Conservation (phyloP, 805 yeast species). For the Saccharomycopsis lassenensis region DNA sequence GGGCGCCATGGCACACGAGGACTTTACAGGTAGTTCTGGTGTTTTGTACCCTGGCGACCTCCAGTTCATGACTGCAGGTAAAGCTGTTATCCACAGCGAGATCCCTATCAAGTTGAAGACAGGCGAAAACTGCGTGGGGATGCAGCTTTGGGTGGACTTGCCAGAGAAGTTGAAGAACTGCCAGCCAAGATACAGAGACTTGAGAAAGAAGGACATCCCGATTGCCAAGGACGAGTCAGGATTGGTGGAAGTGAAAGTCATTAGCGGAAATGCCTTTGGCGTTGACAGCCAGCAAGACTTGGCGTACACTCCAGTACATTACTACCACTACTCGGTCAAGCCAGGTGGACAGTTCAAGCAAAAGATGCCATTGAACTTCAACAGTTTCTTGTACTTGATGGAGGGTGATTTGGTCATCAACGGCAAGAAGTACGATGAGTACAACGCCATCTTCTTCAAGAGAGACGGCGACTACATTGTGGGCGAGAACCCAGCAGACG, state of each 20-base stretch:
- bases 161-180: constrained; percentile 52
- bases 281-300: constrained; percentile 62
- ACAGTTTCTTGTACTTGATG: constrained; percentile 58
- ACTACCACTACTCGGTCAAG: constrained; percentile 52
- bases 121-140: constrained; percentile 45
- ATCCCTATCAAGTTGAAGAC: constrained; percentile 56
- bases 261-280: constrained; percentile 69
- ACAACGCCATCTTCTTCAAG: constrained; percentile 51
- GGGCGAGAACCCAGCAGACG: constrained; percentile 40
- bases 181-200: constrained; percentile 69
- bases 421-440: constrained; percentile 32
- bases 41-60: constrained; percentile 70
- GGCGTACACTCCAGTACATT: constrained; percentile 74
- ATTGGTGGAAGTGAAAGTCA: constrained; percentile 55
- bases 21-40: constrained; percentile 79
- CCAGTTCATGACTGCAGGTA: constrained; percentile 92
- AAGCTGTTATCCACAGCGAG: constrained; percentile 77
- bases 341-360: constrained; percentile 60
- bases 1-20: constrained; percentile 72
- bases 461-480: constrained; percentile 52
- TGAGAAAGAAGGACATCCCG: constrained; percentile 33
- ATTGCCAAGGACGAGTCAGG: constrained; percentile 53
- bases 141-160: constrained; percentile 84
- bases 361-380: constrained; percentile 46
- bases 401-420: constrained; percentile 46